phyloP scores from a whole-genome alignment of 1,139 yeast genomes.

The Yamadazyma jaroonii region DNA sequence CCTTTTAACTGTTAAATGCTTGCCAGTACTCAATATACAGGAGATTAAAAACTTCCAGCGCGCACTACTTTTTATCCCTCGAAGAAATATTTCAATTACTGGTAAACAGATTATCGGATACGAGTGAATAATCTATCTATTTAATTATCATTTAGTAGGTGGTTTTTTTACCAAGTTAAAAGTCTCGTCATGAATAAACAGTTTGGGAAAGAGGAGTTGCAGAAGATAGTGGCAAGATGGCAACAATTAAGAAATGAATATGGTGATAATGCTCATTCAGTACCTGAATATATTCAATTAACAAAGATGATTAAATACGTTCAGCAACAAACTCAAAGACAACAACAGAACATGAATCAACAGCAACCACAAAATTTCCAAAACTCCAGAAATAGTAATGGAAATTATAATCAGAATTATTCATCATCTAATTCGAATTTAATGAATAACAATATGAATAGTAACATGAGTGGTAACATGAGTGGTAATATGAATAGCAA shows the following conservation, averaged over 20 bases:
- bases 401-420: too few relatives aligned
- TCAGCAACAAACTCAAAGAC: constrained; percentile 32
- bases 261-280: constrained; percentile 62
- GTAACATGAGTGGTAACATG: constrained; percentile 4
- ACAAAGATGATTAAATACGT: constrained; percentile 54
- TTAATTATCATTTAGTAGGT: too few relatives aligned
- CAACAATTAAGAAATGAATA: constrained; percentile 58
- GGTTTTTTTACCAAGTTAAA: too few relatives aligned
- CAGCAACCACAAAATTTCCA: constrained; percentile 14
- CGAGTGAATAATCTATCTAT: too few relatives aligned
- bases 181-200: constrained; percentile 24
- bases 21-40: too few relatives aligned
- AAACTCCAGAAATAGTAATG: not conserved
- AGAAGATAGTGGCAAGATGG: constrained; percentile 53
- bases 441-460: constrained; percentile 1
- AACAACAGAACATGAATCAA: constrained; percentile 12
- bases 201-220: constrained; percentile 41
- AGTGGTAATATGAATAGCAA: constrained; percentile 5
- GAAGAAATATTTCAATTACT: too few relatives aligned
- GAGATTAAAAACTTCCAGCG: too few relatives aligned
- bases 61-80: too few relatives aligned
- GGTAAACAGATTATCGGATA: too few relatives aligned
- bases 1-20: too few relatives aligned
- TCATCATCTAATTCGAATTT: too few relatives aligned
- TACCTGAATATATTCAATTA: constrained; percentile 60